phyloP scores from a whole-genome alignment of 345 rosid genomes.

The Murraya koenigii region DNA sequence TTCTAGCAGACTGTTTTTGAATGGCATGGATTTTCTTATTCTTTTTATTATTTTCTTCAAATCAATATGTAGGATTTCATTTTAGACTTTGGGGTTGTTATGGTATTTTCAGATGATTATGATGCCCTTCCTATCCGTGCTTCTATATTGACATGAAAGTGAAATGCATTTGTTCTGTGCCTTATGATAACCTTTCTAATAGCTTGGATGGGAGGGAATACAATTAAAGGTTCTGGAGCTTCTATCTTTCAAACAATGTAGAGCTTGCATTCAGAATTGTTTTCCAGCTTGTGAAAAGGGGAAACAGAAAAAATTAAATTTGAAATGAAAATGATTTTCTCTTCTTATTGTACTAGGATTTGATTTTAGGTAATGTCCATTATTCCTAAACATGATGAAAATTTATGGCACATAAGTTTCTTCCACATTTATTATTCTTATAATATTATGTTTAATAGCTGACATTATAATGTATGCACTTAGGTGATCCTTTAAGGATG shows the following conservation, averaged over 20 bases:
- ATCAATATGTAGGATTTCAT: neutral
- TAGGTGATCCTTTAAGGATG: constrained; percentile 38
- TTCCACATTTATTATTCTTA: neutral
- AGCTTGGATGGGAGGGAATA: neutral
- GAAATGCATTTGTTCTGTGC: neutral
- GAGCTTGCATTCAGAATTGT: neutral
- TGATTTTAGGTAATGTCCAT: neutral
- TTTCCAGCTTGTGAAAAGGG: neutral
- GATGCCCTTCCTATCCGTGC: too few relatives aligned
- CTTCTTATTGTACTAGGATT: neutral
- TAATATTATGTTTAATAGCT: neutral
- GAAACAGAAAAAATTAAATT: neutral
- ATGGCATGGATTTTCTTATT: neutral
- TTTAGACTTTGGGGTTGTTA: neutral
- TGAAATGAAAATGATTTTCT: neutral
- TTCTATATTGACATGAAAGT: neutral
- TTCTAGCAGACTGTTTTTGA: neutral
- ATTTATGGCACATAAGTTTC: neutral
- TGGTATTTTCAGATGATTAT: neutral
- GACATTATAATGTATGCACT: neutral
- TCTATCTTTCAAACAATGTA: neutral
- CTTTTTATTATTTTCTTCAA: neutral
- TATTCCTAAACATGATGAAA: neutral
- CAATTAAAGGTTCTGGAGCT: neutral
- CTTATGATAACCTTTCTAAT: neutral